These are phyloP conservation scores for Raffaelea albimanens DNA, from an alignment of 2,329 filamentous ascomycete species.

Conservation along the genomic window DNA sequence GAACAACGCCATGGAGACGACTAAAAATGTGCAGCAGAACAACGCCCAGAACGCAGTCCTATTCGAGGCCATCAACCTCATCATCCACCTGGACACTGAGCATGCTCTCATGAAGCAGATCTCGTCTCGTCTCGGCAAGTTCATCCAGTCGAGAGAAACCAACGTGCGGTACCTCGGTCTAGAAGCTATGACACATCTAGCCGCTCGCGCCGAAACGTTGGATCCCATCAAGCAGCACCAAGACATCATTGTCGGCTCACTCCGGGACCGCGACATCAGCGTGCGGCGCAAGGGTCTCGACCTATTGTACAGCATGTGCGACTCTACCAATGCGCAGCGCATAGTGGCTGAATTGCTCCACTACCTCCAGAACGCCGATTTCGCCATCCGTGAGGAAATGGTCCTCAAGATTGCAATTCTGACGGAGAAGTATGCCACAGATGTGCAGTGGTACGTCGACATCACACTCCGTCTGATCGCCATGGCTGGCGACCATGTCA, in stretches of 20 bases:
- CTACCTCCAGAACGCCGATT: constrained; percentile 93
- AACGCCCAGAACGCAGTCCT: constrained; percentile 97
- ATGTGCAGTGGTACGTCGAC: constrained; percentile 98
- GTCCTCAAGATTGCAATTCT: constrained; percentile 97
- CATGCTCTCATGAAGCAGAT: constrained; percentile 94
- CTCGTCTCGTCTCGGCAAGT: constrained; percentile 80
- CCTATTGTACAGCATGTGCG: constrained; percentile 98
- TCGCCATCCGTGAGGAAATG: constrained; percentile 98
- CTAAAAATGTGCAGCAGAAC: constrained; percentile 98
- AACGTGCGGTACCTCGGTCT: constrained; percentile 94
- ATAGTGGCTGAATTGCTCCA: constrained; percentile 91
- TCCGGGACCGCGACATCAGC: constrained; percentile 94
- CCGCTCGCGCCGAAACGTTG: constrained; percentile 83
- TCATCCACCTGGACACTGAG: constrained; percentile 95
- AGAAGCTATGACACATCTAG: constrained; percentile 97
- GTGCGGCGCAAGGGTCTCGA: constrained; percentile 93
- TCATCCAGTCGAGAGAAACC: constrained; percentile 93
- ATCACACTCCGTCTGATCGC: constrained; percentile 90
- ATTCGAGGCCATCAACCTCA: constrained; percentile 96
- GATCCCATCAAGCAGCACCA: constrained; percentile 98
- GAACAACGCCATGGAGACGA: constrained; percentile 82
- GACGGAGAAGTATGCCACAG: constrained; percentile 96
- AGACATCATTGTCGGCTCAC: constrained; percentile 84
- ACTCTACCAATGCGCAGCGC: constrained; percentile 82
- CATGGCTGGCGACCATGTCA: constrained; percentile 96